Evolutionary conservation across 139 green algal genomes (phyloP).

Genomic region (Haematococcus lacustris): DNA sequence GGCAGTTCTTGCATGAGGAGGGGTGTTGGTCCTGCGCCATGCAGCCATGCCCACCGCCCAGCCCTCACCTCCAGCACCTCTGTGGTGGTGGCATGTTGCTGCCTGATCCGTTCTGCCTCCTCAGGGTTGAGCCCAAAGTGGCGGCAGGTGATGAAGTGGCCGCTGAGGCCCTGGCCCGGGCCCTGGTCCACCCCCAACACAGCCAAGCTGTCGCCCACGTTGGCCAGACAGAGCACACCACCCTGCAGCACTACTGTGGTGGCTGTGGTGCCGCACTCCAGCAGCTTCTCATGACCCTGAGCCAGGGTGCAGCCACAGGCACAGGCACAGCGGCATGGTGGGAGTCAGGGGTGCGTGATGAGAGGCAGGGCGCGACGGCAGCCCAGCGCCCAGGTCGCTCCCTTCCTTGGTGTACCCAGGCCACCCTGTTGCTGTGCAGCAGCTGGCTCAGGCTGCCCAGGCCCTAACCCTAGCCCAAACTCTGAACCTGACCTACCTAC

Average conservation of each 20-base stretch:
- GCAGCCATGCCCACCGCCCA: no score
- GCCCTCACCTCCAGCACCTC: conserved; percentile 20
- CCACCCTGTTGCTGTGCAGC: not conserved
- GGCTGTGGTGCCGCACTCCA: conserved; percentile 63
- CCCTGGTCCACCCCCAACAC: conserved; percentile 49
- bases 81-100: not conserved
- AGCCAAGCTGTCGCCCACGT: conserved; percentile 57
- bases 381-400: no score
- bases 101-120: conserved; percentile 25
- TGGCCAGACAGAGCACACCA: conserved; percentile 29
- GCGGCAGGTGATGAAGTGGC: conserved; percentile 10
- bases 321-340: not conserved
- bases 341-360: no score
- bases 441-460: not conserved
- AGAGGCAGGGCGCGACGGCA: no score
- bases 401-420: not conserved
- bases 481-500: no score
- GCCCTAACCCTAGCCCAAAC: not conserved
- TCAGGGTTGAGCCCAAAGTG: conserved; percentile 18
- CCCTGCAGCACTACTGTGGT: conserved; percentile 54
- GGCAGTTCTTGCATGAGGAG: no score
- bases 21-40: no score
- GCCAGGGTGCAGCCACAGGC: not conserved
- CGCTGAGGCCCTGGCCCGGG: not conserved
- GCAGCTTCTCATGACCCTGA: conserved; percentile 20